These are phyloP conservation scores for Albugo candida DNA, from an alignment of 352 stramenopile species.

Conservation along the genomic window DNA sequence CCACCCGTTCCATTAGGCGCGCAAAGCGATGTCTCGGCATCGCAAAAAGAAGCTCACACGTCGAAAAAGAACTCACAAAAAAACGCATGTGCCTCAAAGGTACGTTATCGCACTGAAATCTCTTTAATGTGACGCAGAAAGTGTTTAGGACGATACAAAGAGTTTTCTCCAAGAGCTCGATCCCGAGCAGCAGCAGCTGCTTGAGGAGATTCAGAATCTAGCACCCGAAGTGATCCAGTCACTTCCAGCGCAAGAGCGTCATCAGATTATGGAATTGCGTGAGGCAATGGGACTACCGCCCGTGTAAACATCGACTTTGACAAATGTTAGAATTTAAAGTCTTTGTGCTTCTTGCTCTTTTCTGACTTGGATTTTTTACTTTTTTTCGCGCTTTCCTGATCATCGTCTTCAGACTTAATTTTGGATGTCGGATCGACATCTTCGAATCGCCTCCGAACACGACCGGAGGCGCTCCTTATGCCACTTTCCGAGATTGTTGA, in stretches of 20 bases:
- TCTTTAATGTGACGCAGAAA: no score
- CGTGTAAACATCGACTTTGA: constrained; percentile 10
- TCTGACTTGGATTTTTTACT: constrained; percentile 58
- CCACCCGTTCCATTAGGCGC: no score
- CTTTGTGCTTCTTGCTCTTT: constrained; percentile 69
- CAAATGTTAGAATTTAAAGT: constrained; percentile 58
- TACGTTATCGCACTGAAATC: no score
- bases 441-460: constrained; percentile 51
- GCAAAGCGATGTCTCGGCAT: neutral
- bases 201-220: constrained; percentile 66
- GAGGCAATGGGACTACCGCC: constrained; percentile 58
- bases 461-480: constrained; percentile 23
- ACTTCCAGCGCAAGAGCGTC: constrained; percentile 39
- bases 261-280: constrained; percentile 69
- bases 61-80: neutral
- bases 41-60: neutral
- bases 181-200: constrained; percentile 51
- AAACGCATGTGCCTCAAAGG: no score
- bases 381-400: constrained; percentile 35
- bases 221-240: constrained; percentile 64
- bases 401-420: constrained; percentile 16
- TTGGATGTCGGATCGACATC: constrained; percentile 19
- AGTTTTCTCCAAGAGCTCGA: constrained; percentile 31
- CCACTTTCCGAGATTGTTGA: constrained; percentile 7
- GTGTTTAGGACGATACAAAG: no score